A percentile compares a stretch with the other conserved stretches of the same genome.
These are phyloP conservation scores for Cymbopogon citratus DNA, from an alignment of 176 grass and related monocot species.

Conservation along the genomic window DNA sequence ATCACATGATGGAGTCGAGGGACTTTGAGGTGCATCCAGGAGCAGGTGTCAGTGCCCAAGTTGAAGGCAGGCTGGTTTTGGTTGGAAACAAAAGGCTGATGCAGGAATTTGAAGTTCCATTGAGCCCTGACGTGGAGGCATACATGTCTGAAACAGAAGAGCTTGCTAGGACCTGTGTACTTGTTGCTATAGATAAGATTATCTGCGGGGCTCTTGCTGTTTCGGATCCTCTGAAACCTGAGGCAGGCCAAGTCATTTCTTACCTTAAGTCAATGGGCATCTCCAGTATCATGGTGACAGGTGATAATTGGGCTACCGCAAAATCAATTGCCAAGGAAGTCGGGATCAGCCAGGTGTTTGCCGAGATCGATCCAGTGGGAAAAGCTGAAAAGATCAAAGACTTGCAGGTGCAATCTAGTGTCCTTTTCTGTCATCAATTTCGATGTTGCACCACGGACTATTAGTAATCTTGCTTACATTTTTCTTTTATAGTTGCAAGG, in stretches of 20 bases:
- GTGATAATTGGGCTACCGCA: slow-evolving; percentile 93
- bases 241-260: slow-evolving; percentile 68
- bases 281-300: slow-evolving; percentile 93
- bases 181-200: slow-evolving; percentile 65
- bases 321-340: slow-evolving; percentile 89
- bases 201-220: slow-evolving; percentile 79
- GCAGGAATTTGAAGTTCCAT: slow-evolving; percentile 57
- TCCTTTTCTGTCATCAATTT: neutral
- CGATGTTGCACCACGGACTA: neutral
- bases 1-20: slow-evolving; percentile 56
- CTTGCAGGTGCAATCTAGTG: slow-evolving; percentile 56
- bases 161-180: slow-evolving; percentile 78
- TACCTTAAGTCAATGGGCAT: slow-evolving; percentile 80
- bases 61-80: slow-evolving; percentile 67
- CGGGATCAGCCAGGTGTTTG: slow-evolving; percentile 66
- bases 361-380: slow-evolving; percentile 82
- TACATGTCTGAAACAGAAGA: slow-evolving; percentile 67
- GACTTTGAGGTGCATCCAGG: slow-evolving; percentile 93
- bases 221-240: slow-evolving; percentile 91
- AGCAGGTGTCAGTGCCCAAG: slow-evolving; percentile 69
- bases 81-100: slow-evolving; percentile 94
- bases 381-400: slow-evolving; percentile 93
- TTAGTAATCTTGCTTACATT: neutral
- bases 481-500: slow-evolving; percentile 54
- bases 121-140: slow-evolving; percentile 54